Base-by-base conservation (phyloP, 495 filamentous ascomycete genomes). In the Penicillium turbatum region DNA sequence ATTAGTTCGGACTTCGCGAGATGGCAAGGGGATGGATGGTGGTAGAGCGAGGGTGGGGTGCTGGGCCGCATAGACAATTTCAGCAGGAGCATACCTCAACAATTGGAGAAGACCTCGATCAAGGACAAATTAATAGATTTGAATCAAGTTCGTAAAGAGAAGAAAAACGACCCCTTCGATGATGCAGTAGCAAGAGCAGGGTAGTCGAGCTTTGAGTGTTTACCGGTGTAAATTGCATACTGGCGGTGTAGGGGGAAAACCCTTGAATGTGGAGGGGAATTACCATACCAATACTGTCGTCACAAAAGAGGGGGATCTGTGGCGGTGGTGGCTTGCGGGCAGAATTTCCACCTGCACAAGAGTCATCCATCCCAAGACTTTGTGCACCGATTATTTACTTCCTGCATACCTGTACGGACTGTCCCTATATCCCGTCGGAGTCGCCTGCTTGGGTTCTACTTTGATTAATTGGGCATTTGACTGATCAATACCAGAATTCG, bases 21-120 rank as follows among this genome's bases (percentile, higher is more conserved):
- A 53, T 45, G 56, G 50, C 54, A 61, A 67, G 66, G 60, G 61
- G 61, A 53, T 54, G 49, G 26, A 34, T 40, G 62, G 51, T 63
- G 59, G 59, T 59, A 58, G 60, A 59, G 64, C 48, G 70, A 72
- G 68, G 71, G 72, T 70, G 70, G 70, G 70, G 72, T 69, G 66
- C 72, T 68, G 70, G 70, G 72, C 67, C 67, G 68, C 70, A 66
- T 49, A 64, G 61, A 65, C 62, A 66, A 63, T 54, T 56, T 59
- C 61, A 62, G 51, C 53, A 55, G 43, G 45, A 44, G 49, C 68
- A 61, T 68, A 70, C 67, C 67, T 68, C 57, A 50, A 66, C 52
- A 57, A 67, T 64, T 65, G 54, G 16, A 37, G 38, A 36, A 16
- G 19, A 39, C 24, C 42, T 27, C 36, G 51, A 27, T 24, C n/a